These are phyloP conservation scores for Boletus tylopilopsis DNA, from an alignment of 768 basidiomycete genomes.

Conservation along the genomic window DNA sequence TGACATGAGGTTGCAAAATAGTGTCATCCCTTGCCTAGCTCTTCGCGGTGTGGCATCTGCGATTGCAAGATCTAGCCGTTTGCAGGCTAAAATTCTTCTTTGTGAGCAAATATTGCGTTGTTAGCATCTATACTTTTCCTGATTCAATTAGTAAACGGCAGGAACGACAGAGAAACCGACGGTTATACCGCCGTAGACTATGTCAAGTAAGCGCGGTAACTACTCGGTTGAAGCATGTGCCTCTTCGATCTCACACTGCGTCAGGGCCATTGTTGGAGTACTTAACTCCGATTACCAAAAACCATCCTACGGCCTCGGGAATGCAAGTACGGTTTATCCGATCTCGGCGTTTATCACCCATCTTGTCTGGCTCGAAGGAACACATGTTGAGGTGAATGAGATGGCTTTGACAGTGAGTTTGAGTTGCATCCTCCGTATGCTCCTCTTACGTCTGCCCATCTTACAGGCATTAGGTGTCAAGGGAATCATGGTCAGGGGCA, in stretches of 20 bases:
- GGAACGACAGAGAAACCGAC: conserved; percentile 88
- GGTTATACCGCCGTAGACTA: conserved; percentile 85
- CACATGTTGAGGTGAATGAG: conserved; percentile 59
- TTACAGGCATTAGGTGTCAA: conserved; percentile 55
- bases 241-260: conserved; percentile 7
- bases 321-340: conserved; percentile 61
- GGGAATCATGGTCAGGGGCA: conserved; percentile 47
- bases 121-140: not conserved
- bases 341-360: conserved; percentile 83
- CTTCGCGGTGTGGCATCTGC: conserved; percentile 73
- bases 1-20: conserved; percentile 26
- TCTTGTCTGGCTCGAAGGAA: conserved; percentile 69
- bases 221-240: conserved; percentile 1
- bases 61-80: conserved; percentile 67
- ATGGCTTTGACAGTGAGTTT: conserved; percentile 54
- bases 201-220: conserved; percentile 49
- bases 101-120: conserved; percentile 45
- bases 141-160: conserved; percentile 65
- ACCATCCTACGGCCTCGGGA: conserved; percentile 52
- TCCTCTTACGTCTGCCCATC: conserved; percentile 3
- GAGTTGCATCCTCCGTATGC: not conserved
- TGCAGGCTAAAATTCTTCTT: conserved; percentile 82
- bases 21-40: conserved; percentile 90
- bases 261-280: conserved; percentile 64
- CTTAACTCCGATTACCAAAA: conserved; percentile 59